Conservation (phyloP, 805 yeast genomes). For the Saccharomycopsis oosterbeekiorum region DNA sequence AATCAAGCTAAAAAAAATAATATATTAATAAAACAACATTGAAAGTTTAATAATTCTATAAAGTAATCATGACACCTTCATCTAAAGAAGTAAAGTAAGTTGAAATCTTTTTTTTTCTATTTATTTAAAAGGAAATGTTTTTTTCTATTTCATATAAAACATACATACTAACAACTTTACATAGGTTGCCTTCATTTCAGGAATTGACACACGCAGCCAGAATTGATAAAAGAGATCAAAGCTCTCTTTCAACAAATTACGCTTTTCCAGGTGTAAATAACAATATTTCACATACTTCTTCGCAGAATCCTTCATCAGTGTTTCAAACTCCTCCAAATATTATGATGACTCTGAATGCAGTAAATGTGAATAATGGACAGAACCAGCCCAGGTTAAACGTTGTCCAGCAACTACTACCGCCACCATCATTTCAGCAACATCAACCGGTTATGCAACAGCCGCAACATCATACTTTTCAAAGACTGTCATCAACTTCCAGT, state of each 20-base stretch:
- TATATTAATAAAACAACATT: no score
- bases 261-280: not conserved
- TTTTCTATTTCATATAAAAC: not conserved
- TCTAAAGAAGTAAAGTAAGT: not conserved
- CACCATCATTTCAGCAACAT: not conserved
- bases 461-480: not conserved
- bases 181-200: slow-evolving; percentile 18
- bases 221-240: not conserved
- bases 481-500: not conserved
- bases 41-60: not conserved
- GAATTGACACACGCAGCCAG: slow-evolving; percentile 13
- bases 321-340: not conserved
- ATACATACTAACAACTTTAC: slow-evolving; percentile 4
- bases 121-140: not conserved
- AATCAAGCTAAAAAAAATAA: no score
- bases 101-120: not conserved
- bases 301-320: not conserved
- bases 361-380: not conserved
- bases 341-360: not conserved
- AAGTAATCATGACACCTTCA: not conserved
- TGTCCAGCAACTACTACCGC: not conserved
- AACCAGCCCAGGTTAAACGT: not conserved
- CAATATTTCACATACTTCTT: not conserved
- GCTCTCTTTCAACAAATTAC: not conserved
- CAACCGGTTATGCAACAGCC: not conserved